Conservation (phyloP, 495 filamentous ascomycete species). For the Cladorrhinum samala region DNA sequence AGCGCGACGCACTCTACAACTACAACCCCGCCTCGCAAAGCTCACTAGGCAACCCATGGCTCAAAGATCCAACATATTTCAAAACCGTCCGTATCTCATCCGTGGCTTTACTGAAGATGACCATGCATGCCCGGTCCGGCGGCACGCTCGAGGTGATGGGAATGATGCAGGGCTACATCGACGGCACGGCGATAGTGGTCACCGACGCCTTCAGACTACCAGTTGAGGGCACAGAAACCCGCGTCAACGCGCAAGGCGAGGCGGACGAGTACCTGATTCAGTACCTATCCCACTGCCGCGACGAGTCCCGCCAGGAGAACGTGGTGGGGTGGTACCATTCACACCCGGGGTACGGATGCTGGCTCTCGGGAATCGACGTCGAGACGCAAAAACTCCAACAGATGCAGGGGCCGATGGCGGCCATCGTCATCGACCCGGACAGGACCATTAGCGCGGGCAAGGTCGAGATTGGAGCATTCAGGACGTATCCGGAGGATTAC, state of each 20-base stretch:
- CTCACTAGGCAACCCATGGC: constrained; percentile 58
- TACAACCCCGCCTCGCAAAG: constrained; percentile 44
- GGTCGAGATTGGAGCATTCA: constrained; percentile 95
- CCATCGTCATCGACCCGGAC: constrained; percentile 96
- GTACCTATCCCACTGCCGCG: constrained; percentile 69
- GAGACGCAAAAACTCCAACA: constrained; percentile 79
- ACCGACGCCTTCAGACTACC: constrained; percentile 92
- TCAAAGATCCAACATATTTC: constrained; percentile 79
- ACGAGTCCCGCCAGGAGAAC: constrained; percentile 77
- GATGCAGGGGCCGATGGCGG: constrained; percentile 83
- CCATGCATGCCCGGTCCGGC: constrained; percentile 94
- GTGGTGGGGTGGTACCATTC: constrained; percentile 97
- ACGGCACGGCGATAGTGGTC: constrained; percentile 77
- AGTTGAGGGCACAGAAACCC: constrained; percentile 95
- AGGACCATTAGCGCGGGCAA: constrained; percentile 91
- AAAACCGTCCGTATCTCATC: constrained; percentile 89
- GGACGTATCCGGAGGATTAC: constrained; percentile 79
- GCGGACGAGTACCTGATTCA: constrained; percentile 95
- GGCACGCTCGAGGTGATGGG: constrained; percentile 95
- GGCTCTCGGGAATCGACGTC: constrained; percentile 95
- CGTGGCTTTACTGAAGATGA: constrained; percentile 95
- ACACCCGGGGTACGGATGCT: constrained; percentile 97
- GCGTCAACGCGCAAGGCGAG: constrained; percentile 91
- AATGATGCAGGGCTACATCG: constrained; percentile 93
- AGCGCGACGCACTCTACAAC: constrained; percentile 83